Evolutionary conservation across 345 rosid species (phyloP), one percentile per base, ranked within the genome.

Genomic region (Moricandia arvensis): DNA sequence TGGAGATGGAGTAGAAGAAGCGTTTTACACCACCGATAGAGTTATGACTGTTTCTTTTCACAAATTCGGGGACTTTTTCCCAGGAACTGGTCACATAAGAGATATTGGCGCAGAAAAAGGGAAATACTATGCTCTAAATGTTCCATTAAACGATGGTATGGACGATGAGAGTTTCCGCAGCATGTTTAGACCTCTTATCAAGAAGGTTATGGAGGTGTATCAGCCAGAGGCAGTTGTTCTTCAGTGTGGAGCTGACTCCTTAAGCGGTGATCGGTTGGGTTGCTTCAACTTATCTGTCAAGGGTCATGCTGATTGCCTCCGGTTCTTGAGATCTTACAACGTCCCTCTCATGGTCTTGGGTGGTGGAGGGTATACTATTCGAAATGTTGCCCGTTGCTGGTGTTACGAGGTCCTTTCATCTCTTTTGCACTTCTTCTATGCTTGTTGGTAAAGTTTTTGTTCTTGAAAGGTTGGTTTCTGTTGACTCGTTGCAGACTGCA

Each of bases 1-100:
- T 53, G 99, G 99, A 35, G 99, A 95, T 72, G 98, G 99, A 31
- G 98, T 95, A n/a, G 99, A 95, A 81, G 99, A 95, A 80, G 98
- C 99, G 60, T 95, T 95, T 80, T 95, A 89, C 73, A 88, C 97
- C 13, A 95, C 99, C 12, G 99, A 95, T 80, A 91, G 99, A 84
- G 99, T 95, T 35, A 95, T 95, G 99, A 95, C 97, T 4, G 98
- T 95, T 64, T 95, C 99, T 59, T 95, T 95, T 72, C 99, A 95
- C 80, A 92, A 95, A 76, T 95, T 82, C 73, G 99, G 99, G 41
- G 99, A 95, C 75, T 95, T 88, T 85, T 95, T 95, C 82, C 99
- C 99, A 1, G 99, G 99, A 60, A 89, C 93, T 27, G 98, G 99
- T 35, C 97, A 90, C 79, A 87, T 95, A 69, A 86, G 81, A 78